These are phyloP conservation scores for Fusarium setosum DNA, from an alignment of 2,329 filamentous ascomycete genomes.

Conservation along the genomic window DNA sequence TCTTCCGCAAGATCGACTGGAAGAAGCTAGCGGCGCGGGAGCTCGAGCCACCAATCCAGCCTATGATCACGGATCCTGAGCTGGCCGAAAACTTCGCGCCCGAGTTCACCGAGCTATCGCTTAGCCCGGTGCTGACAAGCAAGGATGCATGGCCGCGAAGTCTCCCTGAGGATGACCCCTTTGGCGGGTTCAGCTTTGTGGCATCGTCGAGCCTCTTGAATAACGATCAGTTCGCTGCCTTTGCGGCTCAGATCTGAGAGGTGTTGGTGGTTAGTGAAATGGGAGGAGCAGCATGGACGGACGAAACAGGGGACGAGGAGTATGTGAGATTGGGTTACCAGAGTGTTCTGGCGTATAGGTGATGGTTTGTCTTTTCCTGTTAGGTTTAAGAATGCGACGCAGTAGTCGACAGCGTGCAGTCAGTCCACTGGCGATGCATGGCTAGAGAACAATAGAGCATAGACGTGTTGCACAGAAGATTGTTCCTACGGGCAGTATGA, in stretches of 20 bases:
- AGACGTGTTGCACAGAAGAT: not conserved
- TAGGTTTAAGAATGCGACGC: constrained; percentile 2
- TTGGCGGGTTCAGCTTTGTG: constrained; percentile 74
- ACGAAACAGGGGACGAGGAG: not conserved
- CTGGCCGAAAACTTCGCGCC: constrained; percentile 94
- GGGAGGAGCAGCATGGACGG: not conserved
- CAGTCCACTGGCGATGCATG: not conserved
- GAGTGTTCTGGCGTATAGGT: constrained; percentile 4
- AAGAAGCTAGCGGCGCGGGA: constrained; percentile 84
- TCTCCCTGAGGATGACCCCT: constrained; percentile 64
- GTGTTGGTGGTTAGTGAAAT: not conserved
- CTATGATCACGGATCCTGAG: constrained; percentile 94
- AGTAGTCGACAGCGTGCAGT: constrained; percentile 1
- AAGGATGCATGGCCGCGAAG: constrained; percentile 55
- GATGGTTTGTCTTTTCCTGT: constrained; percentile 7
- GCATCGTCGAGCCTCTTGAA: constrained; percentile 68
- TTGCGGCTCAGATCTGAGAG: constrained; percentile 33
- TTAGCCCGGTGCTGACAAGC: constrained; percentile 75
- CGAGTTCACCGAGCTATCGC: constrained; percentile 89
- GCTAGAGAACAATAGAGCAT: not conserved
- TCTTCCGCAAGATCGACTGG: constrained; percentile 98
- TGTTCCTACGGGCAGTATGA: no score
- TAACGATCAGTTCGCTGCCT: constrained; percentile 54
- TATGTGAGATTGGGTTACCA: constrained; percentile 5
- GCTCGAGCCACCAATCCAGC: constrained; percentile 88